These are phyloP conservation scores for Micromonas commoda DNA, from an alignment of 139 green algal genomes.

Conservation along the genomic window DNA sequence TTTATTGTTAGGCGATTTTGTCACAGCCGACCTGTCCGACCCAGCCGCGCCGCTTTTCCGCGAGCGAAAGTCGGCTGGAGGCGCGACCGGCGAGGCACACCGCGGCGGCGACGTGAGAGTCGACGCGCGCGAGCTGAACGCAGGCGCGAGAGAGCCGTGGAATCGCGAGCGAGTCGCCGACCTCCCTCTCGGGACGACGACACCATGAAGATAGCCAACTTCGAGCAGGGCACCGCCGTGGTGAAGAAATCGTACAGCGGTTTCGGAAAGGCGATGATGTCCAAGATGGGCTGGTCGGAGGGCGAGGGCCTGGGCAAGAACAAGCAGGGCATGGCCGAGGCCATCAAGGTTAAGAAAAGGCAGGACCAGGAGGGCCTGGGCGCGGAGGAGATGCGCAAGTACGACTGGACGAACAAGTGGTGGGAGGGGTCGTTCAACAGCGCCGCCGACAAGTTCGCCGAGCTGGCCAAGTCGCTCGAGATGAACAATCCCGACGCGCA, in stretches of 20 bases:
- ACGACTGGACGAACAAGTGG: constrained; percentile 20
- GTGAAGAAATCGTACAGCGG: neutral
- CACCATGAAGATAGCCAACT: neutral
- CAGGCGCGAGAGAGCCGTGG: neutral
- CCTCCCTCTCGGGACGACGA: too few relatives aligned
- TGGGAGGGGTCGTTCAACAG: constrained; percentile 7
- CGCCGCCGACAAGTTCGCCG: neutral
- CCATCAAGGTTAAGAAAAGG: constrained; percentile 16
- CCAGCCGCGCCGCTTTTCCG: too few relatives aligned
- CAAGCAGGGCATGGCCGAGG: neutral
- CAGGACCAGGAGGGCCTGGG: neutral
- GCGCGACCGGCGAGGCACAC: too few relatives aligned
- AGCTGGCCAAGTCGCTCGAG: neutral
- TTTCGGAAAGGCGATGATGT: constrained; percentile 15
- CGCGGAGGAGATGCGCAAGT: constrained; percentile 13
- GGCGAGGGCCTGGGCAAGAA: constrained; percentile 20
- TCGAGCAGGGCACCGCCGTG: neutral
- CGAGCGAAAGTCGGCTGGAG: too few relatives aligned
- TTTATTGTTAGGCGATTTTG: too few relatives aligned
- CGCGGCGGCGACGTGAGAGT: too few relatives aligned
- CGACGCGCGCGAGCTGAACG: neutral
- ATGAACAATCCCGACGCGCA: neutral
- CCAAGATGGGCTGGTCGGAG: constrained; percentile 10
- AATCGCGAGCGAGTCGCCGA: too few relatives aligned
- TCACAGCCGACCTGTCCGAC: too few relatives aligned